phyloP scores from a whole-genome alignment of 129 eudicot genomes.

The Helianthus annuus region HanXRQr2.0-SUNRISE NC_035444.2:132383337-132383836 shows the following conservation, averaged over 20 bases:
- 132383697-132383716: constrained; percentile 60
- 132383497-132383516: too few relatives aligned
- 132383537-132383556: too few relatives aligned
- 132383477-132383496: not conserved
- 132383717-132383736: constrained; percentile 75
- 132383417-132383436: not conserved
- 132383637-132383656: constrained; percentile 65
- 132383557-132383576: too few relatives aligned
- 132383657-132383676: constrained; percentile 59
- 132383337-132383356: constrained; percentile 40
- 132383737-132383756: constrained; percentile 47
- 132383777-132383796: not conserved
- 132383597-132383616: too few relatives aligned
- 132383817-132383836: too few relatives aligned
- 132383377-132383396: constrained; percentile 74
- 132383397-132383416: constrained; percentile 57
- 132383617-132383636: constrained; percentile 46
- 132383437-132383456: not conserved
- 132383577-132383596: too few relatives aligned
- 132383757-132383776: constrained; percentile 82
- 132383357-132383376: constrained; percentile 58
- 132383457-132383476: not conserved
- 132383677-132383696: constrained; percentile 53
- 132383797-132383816: not conserved
- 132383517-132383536: too few relatives aligned